A percentile compares a stretch with the other conserved stretches of the same genome.
Evolutionary conservation across 2,329 filamentous ascomycete genomes (phyloP).

Genomic region (Microsporum ferrugineum): DNA sequence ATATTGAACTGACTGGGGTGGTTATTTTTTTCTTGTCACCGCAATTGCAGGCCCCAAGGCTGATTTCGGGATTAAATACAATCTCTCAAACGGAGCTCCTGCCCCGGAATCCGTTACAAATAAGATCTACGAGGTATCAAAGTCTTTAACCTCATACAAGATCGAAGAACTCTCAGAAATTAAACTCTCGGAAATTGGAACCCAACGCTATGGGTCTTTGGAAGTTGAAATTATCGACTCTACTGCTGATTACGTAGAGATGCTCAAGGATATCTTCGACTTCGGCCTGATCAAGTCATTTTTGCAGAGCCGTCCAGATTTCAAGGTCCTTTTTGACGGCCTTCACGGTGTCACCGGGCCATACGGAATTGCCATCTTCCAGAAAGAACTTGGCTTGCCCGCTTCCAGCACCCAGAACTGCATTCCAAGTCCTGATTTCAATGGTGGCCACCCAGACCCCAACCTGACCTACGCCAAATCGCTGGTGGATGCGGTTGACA

Average conservation of each 20-base stretch:
- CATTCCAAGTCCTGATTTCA: constrained; percentile 84
- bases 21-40: background rate
- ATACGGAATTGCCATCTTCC: constrained; percentile 90
- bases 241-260: constrained; percentile 77
- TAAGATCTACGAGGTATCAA: constrained; percentile 91
- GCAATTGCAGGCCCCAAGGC: constrained; percentile 60
- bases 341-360: constrained; percentile 90
- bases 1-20: background rate
- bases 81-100: constrained; percentile 88
- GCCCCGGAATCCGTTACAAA: constrained; percentile 94
- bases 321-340: constrained; percentile 94
- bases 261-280: constrained; percentile 98
- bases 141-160: constrained; percentile 84
- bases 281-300: constrained; percentile 93
- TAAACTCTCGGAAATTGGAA: constrained; percentile 72
- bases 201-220: constrained; percentile 68
- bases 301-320: constrained; percentile 73
- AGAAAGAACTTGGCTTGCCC: constrained; percentile 78
- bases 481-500: constrained; percentile 85
- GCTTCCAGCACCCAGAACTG: constrained; percentile 78
- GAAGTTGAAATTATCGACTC: constrained; percentile 96
- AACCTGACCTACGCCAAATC: constrained; percentile 96
- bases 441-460: constrained; percentile 91
- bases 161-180: constrained; percentile 76
- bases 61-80: constrained; percentile 99